Evolutionary conservation across 768 basidiomycete genomes (phyloP).

Genomic region (Glaciozyma martinii): DNA sequence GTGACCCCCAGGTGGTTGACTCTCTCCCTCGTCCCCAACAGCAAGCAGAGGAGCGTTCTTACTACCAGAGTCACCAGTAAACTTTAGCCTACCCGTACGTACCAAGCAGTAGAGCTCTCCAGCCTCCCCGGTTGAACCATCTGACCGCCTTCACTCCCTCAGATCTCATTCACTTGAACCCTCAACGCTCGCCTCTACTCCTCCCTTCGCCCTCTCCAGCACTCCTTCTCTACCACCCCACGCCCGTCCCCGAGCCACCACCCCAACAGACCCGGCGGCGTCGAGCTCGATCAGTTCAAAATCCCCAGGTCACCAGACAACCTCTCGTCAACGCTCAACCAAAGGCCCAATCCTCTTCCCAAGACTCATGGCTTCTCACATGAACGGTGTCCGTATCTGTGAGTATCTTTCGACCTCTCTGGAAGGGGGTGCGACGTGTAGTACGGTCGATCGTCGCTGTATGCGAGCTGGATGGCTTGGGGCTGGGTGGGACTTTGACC

Average conservation of each 20-base stretch:
- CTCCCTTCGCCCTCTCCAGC: too few relatives aligned
- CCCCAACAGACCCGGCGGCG: neutral
- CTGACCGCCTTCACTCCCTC: too few relatives aligned
- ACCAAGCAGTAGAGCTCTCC: too few relatives aligned
- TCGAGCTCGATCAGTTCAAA: neutral
- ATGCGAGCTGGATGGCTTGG: too few relatives aligned
- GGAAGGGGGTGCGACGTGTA: neutral
- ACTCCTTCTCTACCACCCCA: neutral
- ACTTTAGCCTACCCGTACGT: too few relatives aligned
- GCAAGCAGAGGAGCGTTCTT: too few relatives aligned
- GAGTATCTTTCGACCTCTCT: constrained; percentile 14
- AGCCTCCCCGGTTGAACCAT: too few relatives aligned
- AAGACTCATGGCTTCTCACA: neutral
- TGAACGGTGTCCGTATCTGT: constrained; percentile 7
- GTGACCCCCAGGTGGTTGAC: too few relatives aligned
- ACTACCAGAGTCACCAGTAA: too few relatives aligned
- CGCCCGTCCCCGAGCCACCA: neutral
- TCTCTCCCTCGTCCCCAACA: neutral
- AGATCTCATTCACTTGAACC: too few relatives aligned
- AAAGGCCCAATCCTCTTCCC: neutral
- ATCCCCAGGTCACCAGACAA: neutral
- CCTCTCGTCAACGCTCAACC: neutral
- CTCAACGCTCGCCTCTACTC: too few relatives aligned
- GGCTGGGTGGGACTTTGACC: too few relatives aligned
- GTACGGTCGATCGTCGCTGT: neutral